phyloP scores from a whole-genome alignment of 202 grass and related monocot species.

The Eragrostis tef region DNA sequence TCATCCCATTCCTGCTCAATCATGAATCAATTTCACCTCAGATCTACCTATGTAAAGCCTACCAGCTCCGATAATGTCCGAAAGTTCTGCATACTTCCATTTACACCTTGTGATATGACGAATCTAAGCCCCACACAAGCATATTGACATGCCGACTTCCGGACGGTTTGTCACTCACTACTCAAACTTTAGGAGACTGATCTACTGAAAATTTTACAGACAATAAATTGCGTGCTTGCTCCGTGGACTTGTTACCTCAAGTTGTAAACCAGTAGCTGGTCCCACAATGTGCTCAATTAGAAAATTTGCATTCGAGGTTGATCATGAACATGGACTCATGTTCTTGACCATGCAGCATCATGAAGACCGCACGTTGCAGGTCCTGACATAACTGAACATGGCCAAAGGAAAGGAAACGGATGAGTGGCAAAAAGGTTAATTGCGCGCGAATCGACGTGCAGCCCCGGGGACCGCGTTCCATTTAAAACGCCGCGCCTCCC shows the following conservation, averaged over 20 bases:
- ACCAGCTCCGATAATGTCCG: background rate
- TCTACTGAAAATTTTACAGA: background rate
- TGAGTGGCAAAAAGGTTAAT: slow-evolving; percentile 36
- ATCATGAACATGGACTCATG: slow-evolving; percentile 49
- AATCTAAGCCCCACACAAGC: background rate
- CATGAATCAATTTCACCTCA: slow-evolving; percentile 6
- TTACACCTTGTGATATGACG: background rate
- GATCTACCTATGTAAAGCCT: slow-evolving; percentile 11
- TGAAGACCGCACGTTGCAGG: slow-evolving; percentile 39
- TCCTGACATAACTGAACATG: slow-evolving; percentile 38
- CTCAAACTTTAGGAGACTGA: no score
- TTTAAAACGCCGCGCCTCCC: slow-evolving; percentile 38
- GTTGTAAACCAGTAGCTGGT: background rate
- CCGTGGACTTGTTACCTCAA: background rate
- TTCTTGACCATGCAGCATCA: slow-evolving; percentile 46
- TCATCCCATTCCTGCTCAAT: background rate
- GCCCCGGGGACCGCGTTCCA: background rate
- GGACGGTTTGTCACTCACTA: no score
- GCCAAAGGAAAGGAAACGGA: slow-evolving; percentile 2
- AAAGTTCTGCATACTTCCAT: background rate
- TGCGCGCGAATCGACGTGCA: background rate
- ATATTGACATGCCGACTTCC: background rate
- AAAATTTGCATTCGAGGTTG: background rate
- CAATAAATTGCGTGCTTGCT: background rate
- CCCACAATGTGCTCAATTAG: background rate